A percentile compares a stretch with the other conserved stretches of the same genome.
phyloP scores from a whole-genome alignment of 768 basidiomycete species.

The Tylopilus subfusipes region DNA sequence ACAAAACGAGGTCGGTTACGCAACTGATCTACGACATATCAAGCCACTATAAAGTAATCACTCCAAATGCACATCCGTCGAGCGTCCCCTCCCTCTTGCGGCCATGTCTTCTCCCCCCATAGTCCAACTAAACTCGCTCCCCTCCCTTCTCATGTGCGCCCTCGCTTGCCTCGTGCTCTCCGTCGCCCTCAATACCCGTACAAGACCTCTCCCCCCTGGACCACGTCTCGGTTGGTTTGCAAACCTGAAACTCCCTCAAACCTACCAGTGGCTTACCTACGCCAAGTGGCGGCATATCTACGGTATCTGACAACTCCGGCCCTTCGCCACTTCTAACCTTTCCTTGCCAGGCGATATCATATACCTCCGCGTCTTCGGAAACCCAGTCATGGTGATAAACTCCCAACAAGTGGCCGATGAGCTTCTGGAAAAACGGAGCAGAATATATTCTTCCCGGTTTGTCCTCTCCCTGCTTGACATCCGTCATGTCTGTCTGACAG shows the following conservation, averaged over 20 bases:
- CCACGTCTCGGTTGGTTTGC: slow-evolving; percentile 39
- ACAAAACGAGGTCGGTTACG: not conserved
- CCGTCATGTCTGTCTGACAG: not conserved
- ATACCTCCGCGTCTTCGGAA: slow-evolving; percentile 42
- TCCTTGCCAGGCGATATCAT: slow-evolving; percentile 42
- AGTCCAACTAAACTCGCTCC: not conserved
- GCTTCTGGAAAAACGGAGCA: slow-evolving; percentile 44
- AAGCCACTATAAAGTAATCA: not conserved
- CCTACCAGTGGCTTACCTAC: slow-evolving; percentile 45
- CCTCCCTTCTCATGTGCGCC: slow-evolving; percentile 4
- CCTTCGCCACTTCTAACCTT: not conserved
- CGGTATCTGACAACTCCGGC: slow-evolving; percentile 26
- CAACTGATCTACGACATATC: not conserved
- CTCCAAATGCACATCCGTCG: not conserved
- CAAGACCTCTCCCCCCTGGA: slow-evolving; percentile 37
- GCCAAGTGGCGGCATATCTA: slow-evolving; percentile 43
- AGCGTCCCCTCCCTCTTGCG: not conserved
- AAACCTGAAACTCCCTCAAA: slow-evolving; percentile 30
- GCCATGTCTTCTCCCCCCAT: not conserved
- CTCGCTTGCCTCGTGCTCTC: slow-evolving; percentile 12
- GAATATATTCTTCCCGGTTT: slow-evolving; percentile 41
- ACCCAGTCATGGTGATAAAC: slow-evolving; percentile 46
- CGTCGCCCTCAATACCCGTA: slow-evolving; percentile 1
- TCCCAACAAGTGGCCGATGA: slow-evolving; percentile 39
- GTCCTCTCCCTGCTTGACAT: not conserved